Evolutionary conservation across 225 moss, liverwort and hornwort species (phyloP).

Genomic region (Pseudoscleropodium purum): DNA sequence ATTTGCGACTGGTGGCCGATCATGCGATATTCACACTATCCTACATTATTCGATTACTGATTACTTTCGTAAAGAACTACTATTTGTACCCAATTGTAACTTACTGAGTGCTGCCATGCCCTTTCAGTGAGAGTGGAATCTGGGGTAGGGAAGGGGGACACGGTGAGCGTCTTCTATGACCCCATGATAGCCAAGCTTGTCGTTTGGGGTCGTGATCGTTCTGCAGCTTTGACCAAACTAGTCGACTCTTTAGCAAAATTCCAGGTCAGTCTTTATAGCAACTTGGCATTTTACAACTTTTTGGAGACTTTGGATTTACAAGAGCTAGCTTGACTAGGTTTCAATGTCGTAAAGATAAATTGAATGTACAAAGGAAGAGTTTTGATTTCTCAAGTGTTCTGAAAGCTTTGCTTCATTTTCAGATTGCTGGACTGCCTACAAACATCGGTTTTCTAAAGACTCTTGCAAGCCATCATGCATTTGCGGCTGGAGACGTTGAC

Average conservation of each 20-base stretch:
- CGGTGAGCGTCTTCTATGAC: constrained; percentile 95
- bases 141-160: constrained; percentile 76
- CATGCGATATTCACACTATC: background rate
- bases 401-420: background rate
- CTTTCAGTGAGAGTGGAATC: constrained; percentile 90
- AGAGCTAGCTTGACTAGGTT: background rate
- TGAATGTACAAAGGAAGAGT: background rate
- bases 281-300: background rate
- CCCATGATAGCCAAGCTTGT: constrained; percentile 99
- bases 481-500: constrained; percentile 84
- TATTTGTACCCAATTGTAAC: background rate
- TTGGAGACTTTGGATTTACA: background rate
- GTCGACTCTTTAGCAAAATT: constrained; percentile 66
- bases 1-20: background rate
- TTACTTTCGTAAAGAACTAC: background rate
- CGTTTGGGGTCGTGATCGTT: constrained; percentile 86
- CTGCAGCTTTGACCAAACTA: constrained; percentile 75
- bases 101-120: background rate
- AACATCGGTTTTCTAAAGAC: constrained; percentile 82
- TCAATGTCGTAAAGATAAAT: background rate
- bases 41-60: background rate
- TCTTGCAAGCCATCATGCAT: constrained; percentile 78
- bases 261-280: constrained; percentile 43
- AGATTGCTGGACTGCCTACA: constrained; percentile 92
- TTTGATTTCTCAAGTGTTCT: background rate